These are phyloP conservation scores for Malus hybrid DNA, from an alignment of 331 rosid genomes.

Conservation along the genomic window DNA sequence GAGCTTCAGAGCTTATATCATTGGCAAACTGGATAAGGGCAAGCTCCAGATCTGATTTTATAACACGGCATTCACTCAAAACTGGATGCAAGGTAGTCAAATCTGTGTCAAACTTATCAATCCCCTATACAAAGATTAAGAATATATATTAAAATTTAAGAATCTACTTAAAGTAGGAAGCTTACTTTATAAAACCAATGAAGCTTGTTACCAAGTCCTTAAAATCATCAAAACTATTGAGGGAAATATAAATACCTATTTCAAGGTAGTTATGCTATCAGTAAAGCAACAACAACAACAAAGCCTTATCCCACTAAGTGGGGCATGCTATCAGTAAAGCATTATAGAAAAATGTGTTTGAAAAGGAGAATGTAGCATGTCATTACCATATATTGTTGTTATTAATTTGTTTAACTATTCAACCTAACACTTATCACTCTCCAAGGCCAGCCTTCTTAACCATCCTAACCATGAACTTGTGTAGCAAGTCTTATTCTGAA, in stretches of 20 bases:
- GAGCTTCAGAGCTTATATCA: conserved; percentile 92
- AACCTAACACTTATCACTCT: neutral
- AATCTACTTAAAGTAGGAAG: neutral
- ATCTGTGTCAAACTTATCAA: conserved; percentile 59
- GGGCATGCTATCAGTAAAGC: neutral
- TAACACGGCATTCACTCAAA: conserved; percentile 82
- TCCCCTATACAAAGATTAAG: conserved; percentile 38
- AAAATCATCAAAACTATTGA: neutral
- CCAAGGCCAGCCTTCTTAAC: neutral
- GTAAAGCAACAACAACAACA: too few relatives aligned
- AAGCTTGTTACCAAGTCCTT: neutral
- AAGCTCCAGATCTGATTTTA: conserved; percentile 76
- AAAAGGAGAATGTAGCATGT: neutral
- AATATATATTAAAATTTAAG: conserved; percentile 1
- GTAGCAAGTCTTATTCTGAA: neutral
- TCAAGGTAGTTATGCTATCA: neutral
- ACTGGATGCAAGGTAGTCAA: conserved; percentile 72
- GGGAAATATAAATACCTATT: neutral
- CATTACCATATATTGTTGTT: neutral
- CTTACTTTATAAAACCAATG: neutral
- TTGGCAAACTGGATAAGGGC: conserved; percentile 78
- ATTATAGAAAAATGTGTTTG: neutral
- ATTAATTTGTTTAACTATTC: neutral
- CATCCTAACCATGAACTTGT: neutral
- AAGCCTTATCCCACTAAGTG: too few relatives aligned